Base-by-base conservation (phyloP, 1,139 yeast genomes). In the Arxiozyma slooffiae region DNA sequence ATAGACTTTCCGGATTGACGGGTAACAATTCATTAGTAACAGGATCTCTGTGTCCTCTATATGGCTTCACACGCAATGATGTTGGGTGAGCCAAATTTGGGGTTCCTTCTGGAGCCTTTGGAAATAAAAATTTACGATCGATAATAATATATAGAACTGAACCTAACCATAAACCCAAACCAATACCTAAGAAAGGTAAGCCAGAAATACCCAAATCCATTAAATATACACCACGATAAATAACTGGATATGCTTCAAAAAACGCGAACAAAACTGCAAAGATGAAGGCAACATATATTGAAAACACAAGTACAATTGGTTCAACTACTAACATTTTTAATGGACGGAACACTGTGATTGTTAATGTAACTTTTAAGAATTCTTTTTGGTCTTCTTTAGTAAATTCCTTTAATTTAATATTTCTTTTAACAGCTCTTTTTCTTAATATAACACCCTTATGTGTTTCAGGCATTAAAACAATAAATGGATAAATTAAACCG, bases 211-310 rank as follows among this genome's bases (percentile, higher is more conserved):
- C 90, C 9, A 71, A 57, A 38, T 63, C 63, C 85, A 82, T 80
- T 6, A 58, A 60, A 64, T 84, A 82, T 23, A 74, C 77, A 38
- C 83, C 84, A 60, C 78, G 71, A 68, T 82, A 84, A 55, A 83
- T 82, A 48, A 82, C 77, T 22, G 90, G 90, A 68, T 76, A 82
- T 1, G 89, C 88, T 66, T 83, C 90, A 61, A 84, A 83, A 71
- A 82, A 83, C 0, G 87, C 89, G 58, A 82, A 84, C 53, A 84
- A 70, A 3, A 84, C 87, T 0, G 89, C 88, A 69, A 82, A 83
- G 42, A 83, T 76, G 60, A 83, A 82, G 0, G 89, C 83, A 55
- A 81, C 77, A 65, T 83, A 83, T 47, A 82, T 64, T 22, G 86
- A 79, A 65, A 83, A 77, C 30, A 81, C 76, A 49, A 79, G 69